Evolutionary conservation across 805 yeast species (phyloP), one percentile per base, ranked within the genome.

Genomic region (Pichia pseudocactophila): DNA sequence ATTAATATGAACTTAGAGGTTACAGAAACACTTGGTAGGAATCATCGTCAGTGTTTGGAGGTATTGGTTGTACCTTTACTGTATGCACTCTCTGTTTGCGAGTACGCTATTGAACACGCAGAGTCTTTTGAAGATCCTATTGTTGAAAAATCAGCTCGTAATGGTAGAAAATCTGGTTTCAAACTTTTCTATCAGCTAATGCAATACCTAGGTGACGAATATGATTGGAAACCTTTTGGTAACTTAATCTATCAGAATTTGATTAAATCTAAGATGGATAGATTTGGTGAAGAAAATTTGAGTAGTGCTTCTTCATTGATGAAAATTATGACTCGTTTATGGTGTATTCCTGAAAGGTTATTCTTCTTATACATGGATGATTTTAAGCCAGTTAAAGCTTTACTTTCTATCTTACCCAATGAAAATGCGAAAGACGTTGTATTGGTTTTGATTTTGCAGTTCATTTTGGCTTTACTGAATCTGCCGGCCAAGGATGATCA

Each of bases 281-380:
- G 70, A 11, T 90, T 90, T 59, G 81, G 81, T 3, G 71, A 64
- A 33, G 95, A 83, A 53, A 92, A 90, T 57, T 65, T 82, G 27
- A 94, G 87, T 55, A 87, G 82, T 53, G 80, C 90, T 0, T 87
- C 97, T 0, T 73, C 95, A 0, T 57, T 90, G 35, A 64, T 89
- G 74, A 74, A 69, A 43, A 56, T 87, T 9, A 72, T 90, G 53
- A 61, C 76, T 7, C 63, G 72, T 8, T 74, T 95, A 78, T 65
- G 82, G 38, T 56, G 67, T 4, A 57, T 62, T 27, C 63, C 66
- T 5, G 63, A 65, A 18, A 66, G 80, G 31, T 63, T 70, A 37
- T 66, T 67, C 12, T 74, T 81, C 45, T 60, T 86, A 35, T 70
- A 69, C 42, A 61, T 69, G 42, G 82, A 83, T 48, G 71, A 80